phyloP scores from a whole-genome alignment of 2,329 filamentous ascomycete species.

The Fusarium liriodendri region DNA sequence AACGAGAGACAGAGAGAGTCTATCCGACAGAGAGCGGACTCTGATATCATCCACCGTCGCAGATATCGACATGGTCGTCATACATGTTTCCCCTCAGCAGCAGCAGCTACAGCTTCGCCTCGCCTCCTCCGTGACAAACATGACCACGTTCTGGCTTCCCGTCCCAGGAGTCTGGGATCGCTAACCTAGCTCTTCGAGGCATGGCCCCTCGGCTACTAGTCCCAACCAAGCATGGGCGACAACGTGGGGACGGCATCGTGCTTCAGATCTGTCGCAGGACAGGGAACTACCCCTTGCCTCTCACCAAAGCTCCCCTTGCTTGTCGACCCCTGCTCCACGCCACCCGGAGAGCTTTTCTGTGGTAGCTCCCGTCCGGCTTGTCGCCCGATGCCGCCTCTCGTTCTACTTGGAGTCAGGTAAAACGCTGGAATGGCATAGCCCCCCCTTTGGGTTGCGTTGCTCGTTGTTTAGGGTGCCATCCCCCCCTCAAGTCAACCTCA shows the following conservation, averaged over 20 bases:
- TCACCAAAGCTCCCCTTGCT: conserved; percentile 33
- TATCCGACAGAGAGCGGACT: background rate
- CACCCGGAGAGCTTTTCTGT: conserved; percentile 35
- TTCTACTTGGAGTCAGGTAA: conserved; percentile 38
- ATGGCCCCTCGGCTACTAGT: conserved; percentile 12
- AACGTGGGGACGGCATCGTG: conserved; percentile 47
- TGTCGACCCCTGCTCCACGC: conserved; percentile 21
- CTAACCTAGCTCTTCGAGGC: conserved; percentile 5
- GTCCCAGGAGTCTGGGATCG: conserved; percentile 36
- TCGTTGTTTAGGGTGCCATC: conserved; percentile 27
- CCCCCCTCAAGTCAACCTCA: conserved; percentile 26
- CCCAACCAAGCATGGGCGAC: conserved; percentile 31
- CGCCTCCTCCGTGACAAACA: background rate
- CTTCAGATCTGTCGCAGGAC: conserved; percentile 62
- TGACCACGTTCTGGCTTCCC: background rate
- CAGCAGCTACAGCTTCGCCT: background rate
- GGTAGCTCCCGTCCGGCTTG: conserved; percentile 20
- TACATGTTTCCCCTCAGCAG: conserved; percentile 24
- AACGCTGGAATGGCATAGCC: conserved; percentile 38
- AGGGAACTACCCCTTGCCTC: conserved; percentile 48
- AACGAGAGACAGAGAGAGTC: background rate
- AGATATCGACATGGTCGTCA: conserved; percentile 10
- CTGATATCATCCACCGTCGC: conserved; percentile 5
- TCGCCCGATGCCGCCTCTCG: conserved; percentile 17
- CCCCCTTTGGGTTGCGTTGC: conserved; percentile 27